These are phyloP conservation scores for Kernera saxatilis DNA, from an alignment of 345 rosid genomes.

Conservation along the genomic window DNA sequence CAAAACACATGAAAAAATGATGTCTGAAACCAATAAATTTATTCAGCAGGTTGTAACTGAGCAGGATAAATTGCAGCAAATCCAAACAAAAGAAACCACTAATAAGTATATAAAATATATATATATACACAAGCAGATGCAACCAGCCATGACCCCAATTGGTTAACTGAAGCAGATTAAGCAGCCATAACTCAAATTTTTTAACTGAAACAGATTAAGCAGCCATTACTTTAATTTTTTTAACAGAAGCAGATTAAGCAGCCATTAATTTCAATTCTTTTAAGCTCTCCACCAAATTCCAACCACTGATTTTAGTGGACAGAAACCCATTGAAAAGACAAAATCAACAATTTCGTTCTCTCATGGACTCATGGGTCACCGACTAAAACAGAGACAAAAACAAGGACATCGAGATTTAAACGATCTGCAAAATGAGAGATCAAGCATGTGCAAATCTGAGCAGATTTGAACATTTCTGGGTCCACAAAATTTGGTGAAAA, in stretches of 20 bases:
- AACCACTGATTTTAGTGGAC: slow-evolving; percentile 5
- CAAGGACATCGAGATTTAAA: not conserved
- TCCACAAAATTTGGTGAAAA: not conserved
- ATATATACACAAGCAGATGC: not conserved
- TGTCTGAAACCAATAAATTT: slow-evolving; percentile 14
- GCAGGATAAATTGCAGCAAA: slow-evolving; percentile 5
- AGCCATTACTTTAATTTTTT: not conserved
- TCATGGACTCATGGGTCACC: slow-evolving; percentile 22
- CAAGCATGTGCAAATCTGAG: slow-evolving; percentile 19
- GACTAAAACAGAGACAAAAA: slow-evolving; percentile 14
- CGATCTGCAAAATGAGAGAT: slow-evolving; percentile 23
- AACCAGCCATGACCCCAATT: slow-evolving; percentile 7
- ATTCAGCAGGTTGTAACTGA: slow-evolving; percentile 19
- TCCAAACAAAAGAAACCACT: slow-evolving; percentile 29
- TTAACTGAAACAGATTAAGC: not conserved
- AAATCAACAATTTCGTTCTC: slow-evolving; percentile 16
- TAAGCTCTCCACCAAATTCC: slow-evolving; percentile 15
- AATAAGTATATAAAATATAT: not conserved
- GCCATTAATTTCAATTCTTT: not conserved
- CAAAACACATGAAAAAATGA: slow-evolving; percentile 30
- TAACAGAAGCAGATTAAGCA: slow-evolving; percentile 8
- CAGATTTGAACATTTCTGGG: slow-evolving; percentile 9
- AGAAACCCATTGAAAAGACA: not conserved
- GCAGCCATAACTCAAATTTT: not conserved
- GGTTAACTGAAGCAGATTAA: not conserved